Evolutionary conservation across 2,329 filamentous ascomycete genomes (phyloP), one percentile per base, ranked within the genome.

Genomic region (Pseudogymnoascus verrucosus): DNA sequence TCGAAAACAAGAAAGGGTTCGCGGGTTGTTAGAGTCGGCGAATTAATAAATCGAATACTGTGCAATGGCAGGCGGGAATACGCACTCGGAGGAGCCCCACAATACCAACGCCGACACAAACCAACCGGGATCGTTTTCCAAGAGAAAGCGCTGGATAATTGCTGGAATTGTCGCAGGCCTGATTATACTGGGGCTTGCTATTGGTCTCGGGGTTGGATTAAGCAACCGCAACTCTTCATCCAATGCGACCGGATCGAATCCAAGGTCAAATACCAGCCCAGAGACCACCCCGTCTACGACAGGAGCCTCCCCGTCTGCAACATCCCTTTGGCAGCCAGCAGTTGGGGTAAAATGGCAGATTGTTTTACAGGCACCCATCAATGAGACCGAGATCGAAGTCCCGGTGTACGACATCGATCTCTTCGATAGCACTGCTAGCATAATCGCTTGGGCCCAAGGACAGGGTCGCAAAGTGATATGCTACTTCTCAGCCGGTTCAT

Each of bases 401-500:
- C 66, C 68, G 19, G 78, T 64, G 0, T 63, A 79, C 7, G 76
- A 87, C 66, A 82, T 84, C 0, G 75, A 78, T 4, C 76, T 88
- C 51, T 88, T 82, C 72, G 85, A 88, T 72, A 82, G 82, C 62
- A 72, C 76, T 8, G 74, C 76, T 14, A 70, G 73, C 8, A 78
- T 74, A 1, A 81, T 85, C 44, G 64, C 72, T 6, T 70, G 72
- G 5, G 74, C 86, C 10, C 80, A 85, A 54, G 65, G 66, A 3
- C 70, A 78, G 37, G 82, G 80, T 4, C 82, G 82, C 70, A 84
- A 82, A 65, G 82, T 89, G 63, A 85, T 90, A 64, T 91, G 88
- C 77, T 90, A 91, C 75, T 90, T 90, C 76, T 87, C 84, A 62
- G 87, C 86, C 0, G 88, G 88, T 1, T 86, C 84, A 7, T 89